Evolutionary conservation across 441 rosid genomes (phyloP), one percentile per base, ranked within the genome.

Genomic region (Syzygium malaccense): DNA sequence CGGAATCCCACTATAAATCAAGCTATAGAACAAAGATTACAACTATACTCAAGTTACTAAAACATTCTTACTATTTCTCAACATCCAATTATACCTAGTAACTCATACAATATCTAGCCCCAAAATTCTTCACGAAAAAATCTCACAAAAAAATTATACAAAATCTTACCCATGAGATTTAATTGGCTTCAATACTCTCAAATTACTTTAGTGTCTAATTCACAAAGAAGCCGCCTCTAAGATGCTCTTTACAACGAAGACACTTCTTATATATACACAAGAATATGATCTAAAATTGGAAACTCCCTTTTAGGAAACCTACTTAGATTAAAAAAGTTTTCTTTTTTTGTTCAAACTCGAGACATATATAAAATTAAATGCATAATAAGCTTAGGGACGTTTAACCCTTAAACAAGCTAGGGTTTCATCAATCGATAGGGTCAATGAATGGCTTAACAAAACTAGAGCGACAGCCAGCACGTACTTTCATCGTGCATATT

Each of bases 1-100:
- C 7, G 18, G 0, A 32, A 4, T 66, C 32, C 9, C 0, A 1
- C 3, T 66, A 66, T 19, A 32, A 3, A 66, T 66, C 25, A 66
- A 8, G 0, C 10, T 7, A 4, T 8, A 10, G 2, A 1, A 68
- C 2, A 33, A 4, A 19, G 2, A 71, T 71, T 5, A 71, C 0
- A 71, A 33, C 1, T 48, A 71, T 14, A 20, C 45, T 37, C 9
- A 20, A 66, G 23, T 30, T 12, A 66, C 19, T 30, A 0, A 20
- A 71, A 33, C 9, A 71, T 23, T 71, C 28, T 37, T 71, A 33
- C 1, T 68, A 8, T 68, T 33, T 68, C 13, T 5, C 1, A 11
- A 6, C 5, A 13, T 12, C 7, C 28, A 19, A 10, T 71, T 41
- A 37, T 23, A 71, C 6, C 6, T 0, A 58, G 25, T 25, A 58